Conservation (phyloP, 1,139 yeast genomes). For the Diutina neorugosa region DNA sequence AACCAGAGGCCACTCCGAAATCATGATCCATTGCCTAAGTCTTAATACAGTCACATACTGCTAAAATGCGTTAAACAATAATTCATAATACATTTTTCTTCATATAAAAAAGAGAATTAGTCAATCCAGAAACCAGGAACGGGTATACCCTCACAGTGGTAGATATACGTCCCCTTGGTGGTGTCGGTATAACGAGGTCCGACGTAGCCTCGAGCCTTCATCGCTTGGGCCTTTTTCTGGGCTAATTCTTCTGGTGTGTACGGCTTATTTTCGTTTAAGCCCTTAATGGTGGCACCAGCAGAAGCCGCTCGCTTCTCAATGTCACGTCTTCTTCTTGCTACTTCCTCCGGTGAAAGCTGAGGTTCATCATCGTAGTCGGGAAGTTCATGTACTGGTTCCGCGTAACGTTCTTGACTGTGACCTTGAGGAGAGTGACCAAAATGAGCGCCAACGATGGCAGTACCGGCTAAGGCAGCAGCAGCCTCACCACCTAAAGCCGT, state of each 20-base stretch:
- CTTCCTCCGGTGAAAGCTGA: not conserved
- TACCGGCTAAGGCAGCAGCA: not conserved
- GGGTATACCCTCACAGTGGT: not conserved
- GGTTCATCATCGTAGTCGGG: slow-evolving; percentile 1
- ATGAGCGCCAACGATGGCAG: slow-evolving; percentile 3
- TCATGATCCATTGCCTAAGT: no score
- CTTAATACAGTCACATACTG: not conserved
- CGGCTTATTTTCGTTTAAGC: slow-evolving; percentile 2
- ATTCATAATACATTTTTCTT: not conserved
- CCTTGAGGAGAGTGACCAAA: not conserved
- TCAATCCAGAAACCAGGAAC: slow-evolving; percentile 3
- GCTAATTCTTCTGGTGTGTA: slow-evolving; percentile 1
- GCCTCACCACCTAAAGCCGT: not conserved
- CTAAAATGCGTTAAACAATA: not conserved
- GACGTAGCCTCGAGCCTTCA: not conserved
- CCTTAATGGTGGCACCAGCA: slow-evolving; percentile 3
- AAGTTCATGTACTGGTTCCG: not conserved
- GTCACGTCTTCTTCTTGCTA: not conserved
- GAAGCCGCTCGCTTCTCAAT: not conserved
- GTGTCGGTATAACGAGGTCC: not conserved
- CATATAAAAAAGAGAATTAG: not conserved
- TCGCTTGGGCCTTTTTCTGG: not conserved
- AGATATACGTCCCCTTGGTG: not conserved
- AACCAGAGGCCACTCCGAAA: not conserved
- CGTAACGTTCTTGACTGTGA: not conserved